Conservation (phyloP, 441 rosid genomes). For the Jatropha multifida region DNA sequence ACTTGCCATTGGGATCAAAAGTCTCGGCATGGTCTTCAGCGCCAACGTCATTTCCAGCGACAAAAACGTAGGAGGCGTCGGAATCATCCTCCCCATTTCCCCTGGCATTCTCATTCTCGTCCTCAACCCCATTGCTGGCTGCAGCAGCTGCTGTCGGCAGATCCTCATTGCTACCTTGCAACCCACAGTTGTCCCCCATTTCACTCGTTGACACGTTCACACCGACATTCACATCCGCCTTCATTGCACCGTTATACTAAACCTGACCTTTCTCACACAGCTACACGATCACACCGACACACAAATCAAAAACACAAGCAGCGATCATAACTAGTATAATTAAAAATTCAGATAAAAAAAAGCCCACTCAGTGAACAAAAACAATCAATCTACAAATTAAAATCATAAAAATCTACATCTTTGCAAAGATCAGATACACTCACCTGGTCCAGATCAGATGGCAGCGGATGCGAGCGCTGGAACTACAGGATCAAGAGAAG, state of each 20-base stretch:
- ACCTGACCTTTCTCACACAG: not conserved
- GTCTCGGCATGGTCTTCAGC: slow-evolving; percentile 2
- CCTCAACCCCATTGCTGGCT: slow-evolving; percentile 25
- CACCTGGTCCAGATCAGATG: slow-evolving; percentile 18
- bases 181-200: slow-evolving; percentile 27
- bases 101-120: slow-evolving; percentile 30
- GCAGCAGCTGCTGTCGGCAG: slow-evolving; percentile 20
- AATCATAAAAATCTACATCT: not conserved
- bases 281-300: slow-evolving; percentile 14
- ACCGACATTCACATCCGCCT: slow-evolving; percentile 41
- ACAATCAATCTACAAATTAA: not conserved
- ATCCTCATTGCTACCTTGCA: slow-evolving; percentile 20
- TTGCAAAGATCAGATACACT: not conserved
- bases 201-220: slow-evolving; percentile 5
- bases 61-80: slow-evolving; percentile 19
- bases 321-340: not conserved
- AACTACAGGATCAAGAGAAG: not conserved
- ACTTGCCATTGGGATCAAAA: slow-evolving; percentile 5
- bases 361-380: not conserved
- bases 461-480: not conserved
- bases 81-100: slow-evolving; percentile 21
- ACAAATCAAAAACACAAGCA: not conserved
- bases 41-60: not conserved
- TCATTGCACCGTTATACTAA: slow-evolving; percentile 31
- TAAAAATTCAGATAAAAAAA: slow-evolving; percentile 8